Percentiles rank a stretch among this genome's conserved stretches.
phyloP scores from a whole-genome alignment of 768 basidiomycete genomes.

The Boletellus ananas region DNA sequence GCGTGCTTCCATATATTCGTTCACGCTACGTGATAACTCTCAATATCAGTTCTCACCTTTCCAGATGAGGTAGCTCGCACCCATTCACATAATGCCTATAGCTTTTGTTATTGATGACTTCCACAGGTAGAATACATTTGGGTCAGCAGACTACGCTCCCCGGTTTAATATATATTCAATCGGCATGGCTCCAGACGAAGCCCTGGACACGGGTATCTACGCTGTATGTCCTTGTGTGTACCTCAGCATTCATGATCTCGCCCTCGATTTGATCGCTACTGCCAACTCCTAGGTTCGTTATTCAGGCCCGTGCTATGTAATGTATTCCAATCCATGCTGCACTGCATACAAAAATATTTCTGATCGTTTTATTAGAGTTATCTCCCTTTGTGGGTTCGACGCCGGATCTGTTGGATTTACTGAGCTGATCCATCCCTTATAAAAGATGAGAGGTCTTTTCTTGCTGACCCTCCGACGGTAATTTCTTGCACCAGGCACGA shows the following conservation, averaged over 20 bases:
- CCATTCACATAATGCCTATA: too few species aligned
- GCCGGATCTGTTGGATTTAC: too few species aligned
- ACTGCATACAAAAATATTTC: neutral
- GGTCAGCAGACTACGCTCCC: neutral
- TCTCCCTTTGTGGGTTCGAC: neutral
- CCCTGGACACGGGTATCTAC: constrained; percentile 3
- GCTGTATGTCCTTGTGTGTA: constrained; percentile 3
- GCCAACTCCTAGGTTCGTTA: constrained; percentile 9
- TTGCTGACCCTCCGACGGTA: neutral
- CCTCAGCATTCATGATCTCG: neutral
- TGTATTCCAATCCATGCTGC: neutral
- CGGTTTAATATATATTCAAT: neutral
- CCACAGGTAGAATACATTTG: constrained; percentile 7
- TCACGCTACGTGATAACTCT: too few species aligned
- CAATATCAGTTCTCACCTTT: constrained; percentile 5
- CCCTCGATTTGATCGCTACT: neutral
- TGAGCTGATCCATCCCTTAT: neutral
- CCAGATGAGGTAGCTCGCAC: constrained; percentile 3
- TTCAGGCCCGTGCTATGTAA: constrained; percentile 1
- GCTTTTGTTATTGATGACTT: too few species aligned
- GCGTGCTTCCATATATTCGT: too few species aligned
- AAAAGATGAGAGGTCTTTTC: neutral
- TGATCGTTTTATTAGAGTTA: neutral
- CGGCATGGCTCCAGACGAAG: neutral
- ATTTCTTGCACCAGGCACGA: too few species aligned